phyloP scores from a whole-genome alignment of 176 grass and related monocot genomes.

The Guadua angustifolia region DNA sequence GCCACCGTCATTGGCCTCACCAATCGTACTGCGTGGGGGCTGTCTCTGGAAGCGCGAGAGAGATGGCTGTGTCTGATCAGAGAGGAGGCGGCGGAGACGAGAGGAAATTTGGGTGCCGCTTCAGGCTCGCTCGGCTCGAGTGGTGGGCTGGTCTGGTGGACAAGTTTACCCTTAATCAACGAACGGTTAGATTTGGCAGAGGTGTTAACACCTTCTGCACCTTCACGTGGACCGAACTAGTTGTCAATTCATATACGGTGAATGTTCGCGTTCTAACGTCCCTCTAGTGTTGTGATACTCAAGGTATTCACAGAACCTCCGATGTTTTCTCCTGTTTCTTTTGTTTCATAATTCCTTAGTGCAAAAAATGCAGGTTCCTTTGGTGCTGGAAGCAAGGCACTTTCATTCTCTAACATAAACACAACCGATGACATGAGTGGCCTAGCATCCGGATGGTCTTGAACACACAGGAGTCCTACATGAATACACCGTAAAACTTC shows the following conservation, averaged over 20 bases:
- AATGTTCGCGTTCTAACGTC: not conserved
- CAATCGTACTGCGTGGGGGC: too few species aligned
- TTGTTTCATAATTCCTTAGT: not conserved
- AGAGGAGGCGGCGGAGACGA: too few species aligned
- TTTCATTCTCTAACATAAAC: conserved; percentile 51
- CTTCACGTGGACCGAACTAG: too few species aligned
- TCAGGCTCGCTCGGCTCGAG: too few species aligned
- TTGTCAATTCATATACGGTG: not conserved
- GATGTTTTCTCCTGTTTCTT: not conserved
- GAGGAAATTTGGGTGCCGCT: too few species aligned
- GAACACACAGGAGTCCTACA: conserved; percentile 61
- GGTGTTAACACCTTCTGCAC: too few species aligned
- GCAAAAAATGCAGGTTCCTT: conserved; percentile 41
- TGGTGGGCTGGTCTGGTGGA: too few species aligned
- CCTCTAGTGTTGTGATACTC: conserved; percentile 11
- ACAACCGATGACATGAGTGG: conserved; percentile 55
- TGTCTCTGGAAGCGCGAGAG: too few species aligned
- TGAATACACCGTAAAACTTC: conserved; percentile 51
- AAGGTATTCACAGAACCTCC: not conserved
- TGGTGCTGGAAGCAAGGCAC: conserved; percentile 33
- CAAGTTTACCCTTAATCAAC: too few species aligned
- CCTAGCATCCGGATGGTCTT: conserved; percentile 47
- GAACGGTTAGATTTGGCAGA: too few species aligned
- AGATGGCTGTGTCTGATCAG: too few species aligned
- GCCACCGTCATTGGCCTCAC: too few species aligned